These are phyloP conservation scores for Eucalyptus shirleyi DNA, from an alignment of 345 rosid species.

Conservation along the genomic window DNA sequence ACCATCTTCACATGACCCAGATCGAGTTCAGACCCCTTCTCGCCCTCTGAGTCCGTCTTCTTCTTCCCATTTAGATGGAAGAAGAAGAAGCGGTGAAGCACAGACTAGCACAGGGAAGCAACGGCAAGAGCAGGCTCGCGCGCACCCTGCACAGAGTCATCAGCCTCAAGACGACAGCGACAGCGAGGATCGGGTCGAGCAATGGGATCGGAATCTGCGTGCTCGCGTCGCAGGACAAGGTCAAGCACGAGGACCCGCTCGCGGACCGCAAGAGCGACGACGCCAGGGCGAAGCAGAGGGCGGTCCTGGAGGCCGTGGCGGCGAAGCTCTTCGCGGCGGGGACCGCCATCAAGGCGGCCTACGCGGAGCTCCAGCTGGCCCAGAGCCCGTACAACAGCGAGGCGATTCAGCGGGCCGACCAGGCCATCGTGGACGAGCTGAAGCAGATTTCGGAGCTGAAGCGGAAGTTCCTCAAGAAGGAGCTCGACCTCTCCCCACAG, in stretches of 20 bases:
- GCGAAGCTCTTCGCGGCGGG: conserved; percentile 76
- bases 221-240: conserved; percentile 36
- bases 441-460: conserved; percentile 63
- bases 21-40: background rate
- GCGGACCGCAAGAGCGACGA: background rate
- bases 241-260: conserved; percentile 4
- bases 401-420: conserved; percentile 76
- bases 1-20: background rate
- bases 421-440: conserved; percentile 77
- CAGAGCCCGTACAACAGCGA: conserved; percentile 72
- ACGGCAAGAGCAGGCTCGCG: conserved; percentile 35
- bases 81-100: background rate
- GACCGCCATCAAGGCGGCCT: conserved; percentile 82
- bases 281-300: conserved; percentile 4
- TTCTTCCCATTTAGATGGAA: background rate
- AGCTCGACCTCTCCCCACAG: conserved; percentile 74
- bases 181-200: background rate
- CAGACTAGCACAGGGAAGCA: conserved; percentile 23
- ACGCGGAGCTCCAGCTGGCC: conserved; percentile 91
- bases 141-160: conserved; percentile 65
- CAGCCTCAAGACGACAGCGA: conserved; percentile 44
- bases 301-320: conserved; percentile 52
- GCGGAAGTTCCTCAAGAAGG: conserved; percentile 47
- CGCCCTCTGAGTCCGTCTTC: background rate
- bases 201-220: conserved; percentile 64